These are phyloP conservation scores for Batrachochytrium dendrobatidis DNA, from an alignment of 371 early-diverging fungal species.

Conservation along the genomic window DNA sequence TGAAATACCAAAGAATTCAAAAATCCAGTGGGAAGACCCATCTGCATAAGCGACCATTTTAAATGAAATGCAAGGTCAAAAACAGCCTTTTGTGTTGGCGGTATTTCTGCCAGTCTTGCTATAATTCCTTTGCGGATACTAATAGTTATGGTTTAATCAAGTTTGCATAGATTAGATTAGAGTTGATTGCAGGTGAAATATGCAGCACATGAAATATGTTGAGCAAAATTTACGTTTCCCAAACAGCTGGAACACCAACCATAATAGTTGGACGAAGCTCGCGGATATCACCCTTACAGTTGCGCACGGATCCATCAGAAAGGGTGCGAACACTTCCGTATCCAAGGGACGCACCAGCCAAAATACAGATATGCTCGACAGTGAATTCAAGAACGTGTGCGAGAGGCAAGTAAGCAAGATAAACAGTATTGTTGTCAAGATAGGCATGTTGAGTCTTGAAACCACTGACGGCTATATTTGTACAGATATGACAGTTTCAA, in stretches of 20 bases:
- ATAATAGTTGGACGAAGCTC: constrained; percentile 88
- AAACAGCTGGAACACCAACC: constrained; percentile 88
- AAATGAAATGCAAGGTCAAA: constrained; percentile 68
- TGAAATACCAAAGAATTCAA: constrained; percentile 84
- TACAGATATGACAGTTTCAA: too few relatives aligned
- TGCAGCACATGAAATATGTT: too few relatives aligned
- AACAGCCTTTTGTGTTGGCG: constrained; percentile 58
- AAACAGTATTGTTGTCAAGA: constrained; percentile 43
- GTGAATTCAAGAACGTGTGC: constrained; percentile 69
- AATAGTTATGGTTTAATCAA: constrained; percentile 37
- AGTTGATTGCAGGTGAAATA: neutral
- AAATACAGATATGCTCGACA: constrained; percentile 67
- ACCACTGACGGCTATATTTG: too few relatives aligned
- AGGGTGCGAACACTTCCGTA: constrained; percentile 83
- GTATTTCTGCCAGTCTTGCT: constrained; percentile 56
- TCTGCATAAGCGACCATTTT: constrained; percentile 65
- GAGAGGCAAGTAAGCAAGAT: constrained; percentile 89
- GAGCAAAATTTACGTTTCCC: too few relatives aligned
- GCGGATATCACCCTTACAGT: constrained; percentile 90
- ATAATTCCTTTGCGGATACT: constrained; percentile 82
- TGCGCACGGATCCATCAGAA: constrained; percentile 82
- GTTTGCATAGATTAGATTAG: constrained; percentile 6
- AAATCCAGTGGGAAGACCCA: constrained; percentile 58
- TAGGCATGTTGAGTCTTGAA: too few relatives aligned
- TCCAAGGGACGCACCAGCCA: constrained; percentile 75